phyloP scores from a whole-genome alignment of 2,329 filamentous ascomycete genomes.

The Cladosporium colombiae region DNA sequence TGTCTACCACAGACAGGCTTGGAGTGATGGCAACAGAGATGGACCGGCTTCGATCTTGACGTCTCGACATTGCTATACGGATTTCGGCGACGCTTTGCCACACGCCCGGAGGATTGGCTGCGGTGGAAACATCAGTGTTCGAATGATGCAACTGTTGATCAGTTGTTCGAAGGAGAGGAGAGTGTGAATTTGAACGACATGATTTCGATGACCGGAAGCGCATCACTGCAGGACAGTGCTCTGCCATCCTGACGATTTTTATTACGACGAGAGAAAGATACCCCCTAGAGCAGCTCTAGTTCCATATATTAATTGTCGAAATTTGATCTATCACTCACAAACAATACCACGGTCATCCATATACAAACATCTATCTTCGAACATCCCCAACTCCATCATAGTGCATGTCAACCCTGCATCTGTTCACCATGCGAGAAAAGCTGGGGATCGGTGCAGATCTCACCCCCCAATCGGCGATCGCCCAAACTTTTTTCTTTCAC shows the following conservation, averaged over 20 bases:
- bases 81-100: background rate
- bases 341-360: background rate
- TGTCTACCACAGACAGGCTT: background rate
- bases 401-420: background rate
- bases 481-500: background rate
- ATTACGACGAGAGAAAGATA: constrained; percentile 10
- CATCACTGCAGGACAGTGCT: constrained; percentile 13
- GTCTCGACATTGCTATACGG: background rate
- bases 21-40: background rate
- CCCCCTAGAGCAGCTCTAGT: constrained; percentile 4
- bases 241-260: constrained; percentile 6
- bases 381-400: background rate
- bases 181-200: background rate
- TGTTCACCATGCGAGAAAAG: background rate
- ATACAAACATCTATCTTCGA: background rate
- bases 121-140: background rate
- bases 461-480: background rate
- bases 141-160: background rate
- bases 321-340: background rate
- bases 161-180: background rate
- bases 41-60: background rate
- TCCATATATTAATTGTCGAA: background rate
- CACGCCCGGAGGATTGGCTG: background rate
- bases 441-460: constrained; percentile 7
- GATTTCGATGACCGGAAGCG: constrained; percentile 1